These are phyloP conservation scores for Pleomassaria siparia DNA, from an alignment of 2,329 filamentous ascomycete species.

Conservation along the genomic window DNA sequence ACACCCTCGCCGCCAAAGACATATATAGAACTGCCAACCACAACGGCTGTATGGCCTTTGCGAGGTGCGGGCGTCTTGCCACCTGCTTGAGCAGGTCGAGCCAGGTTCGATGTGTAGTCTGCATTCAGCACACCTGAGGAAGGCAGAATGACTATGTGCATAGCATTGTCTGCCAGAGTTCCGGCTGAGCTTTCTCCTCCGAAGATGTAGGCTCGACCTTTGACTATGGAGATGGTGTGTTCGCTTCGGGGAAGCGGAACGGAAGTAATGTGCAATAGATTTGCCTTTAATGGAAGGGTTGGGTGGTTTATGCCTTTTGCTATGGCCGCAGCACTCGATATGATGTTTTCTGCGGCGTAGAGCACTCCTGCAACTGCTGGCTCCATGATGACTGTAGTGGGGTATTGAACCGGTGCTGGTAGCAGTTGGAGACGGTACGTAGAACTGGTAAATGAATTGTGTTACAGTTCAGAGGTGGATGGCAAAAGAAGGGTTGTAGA, in stretches of 20 bases:
- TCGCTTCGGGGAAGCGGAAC: constrained; percentile 50
- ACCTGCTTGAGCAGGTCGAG: constrained; percentile 27
- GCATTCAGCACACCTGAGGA: constrained; percentile 46
- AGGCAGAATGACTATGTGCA: constrained; percentile 57
- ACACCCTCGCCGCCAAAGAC: constrained; percentile 46
- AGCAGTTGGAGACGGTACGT: background rate
- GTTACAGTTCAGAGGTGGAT: background rate
- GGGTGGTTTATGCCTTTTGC: constrained; percentile 52
- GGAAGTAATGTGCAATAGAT: constrained; percentile 51
- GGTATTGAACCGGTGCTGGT: background rate
- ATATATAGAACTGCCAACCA: constrained; percentile 49
- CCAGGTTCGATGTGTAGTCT: constrained; percentile 44
- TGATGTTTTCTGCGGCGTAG: constrained; percentile 39
- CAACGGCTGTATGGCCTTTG: constrained; percentile 46
- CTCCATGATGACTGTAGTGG: constrained; percentile 30
- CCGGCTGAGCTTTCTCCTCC: constrained; percentile 49
- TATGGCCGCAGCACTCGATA: constrained; percentile 48
- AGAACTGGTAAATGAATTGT: background rate
- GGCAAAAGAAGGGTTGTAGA: background rate
- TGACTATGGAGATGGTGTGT: constrained; percentile 57
- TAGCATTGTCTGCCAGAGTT: constrained; percentile 51
- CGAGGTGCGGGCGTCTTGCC: constrained; percentile 42
- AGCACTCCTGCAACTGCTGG: constrained; percentile 40
- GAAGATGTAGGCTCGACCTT: constrained; percentile 58
- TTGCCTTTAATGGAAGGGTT: constrained; percentile 55